phyloP scores from a whole-genome alignment of 1,139 yeast species.

The Zygosaccharomyces pseudobailii region DNA sequence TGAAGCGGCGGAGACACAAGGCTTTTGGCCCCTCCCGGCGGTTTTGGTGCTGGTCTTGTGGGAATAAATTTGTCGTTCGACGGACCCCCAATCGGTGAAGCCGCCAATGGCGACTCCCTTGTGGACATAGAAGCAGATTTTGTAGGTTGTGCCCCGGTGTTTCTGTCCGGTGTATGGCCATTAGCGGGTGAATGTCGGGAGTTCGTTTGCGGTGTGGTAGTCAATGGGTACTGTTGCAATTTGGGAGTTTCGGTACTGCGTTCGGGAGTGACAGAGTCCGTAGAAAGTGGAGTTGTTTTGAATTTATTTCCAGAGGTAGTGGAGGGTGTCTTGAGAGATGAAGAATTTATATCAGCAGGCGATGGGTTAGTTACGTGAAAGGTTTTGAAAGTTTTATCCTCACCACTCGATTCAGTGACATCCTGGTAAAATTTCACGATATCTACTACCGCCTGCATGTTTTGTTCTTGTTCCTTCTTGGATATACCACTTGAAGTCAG shows the following conservation, averaged over 20 bases:
- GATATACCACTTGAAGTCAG: conserved; percentile 84
- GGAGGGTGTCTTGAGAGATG: conserved; percentile 35
- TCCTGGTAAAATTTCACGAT: conserved; percentile 86
- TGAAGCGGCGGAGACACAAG: conserved; percentile 2
- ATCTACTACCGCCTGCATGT: conserved; percentile 92
- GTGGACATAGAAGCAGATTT: conserved; percentile 1
- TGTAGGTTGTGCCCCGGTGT: conserved; percentile 5
- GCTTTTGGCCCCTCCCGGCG: conserved; percentile 32
- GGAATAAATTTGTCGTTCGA: conserved; percentile 51
- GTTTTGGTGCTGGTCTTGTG: conserved; percentile 64
- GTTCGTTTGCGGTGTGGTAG: conserved; percentile 10
- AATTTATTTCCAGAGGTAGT: conserved; percentile 17
- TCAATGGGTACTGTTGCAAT: conserved; percentile 11
- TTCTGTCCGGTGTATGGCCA: conserved; percentile 14
- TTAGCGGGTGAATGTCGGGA: conserved; percentile 29
- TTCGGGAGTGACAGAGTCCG: conserved; percentile 14
- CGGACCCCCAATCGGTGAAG: neutral
- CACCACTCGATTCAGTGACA: conserved; percentile 52
- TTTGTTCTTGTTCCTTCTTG: conserved; percentile 76
- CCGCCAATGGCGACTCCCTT: neutral
- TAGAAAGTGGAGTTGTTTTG: conserved; percentile 5
- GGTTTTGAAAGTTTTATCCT: conserved; percentile 68
- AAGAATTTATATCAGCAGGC: conserved; percentile 19
- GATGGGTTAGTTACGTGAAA: conserved; percentile 42
- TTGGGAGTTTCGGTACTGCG: conserved; percentile 17